phyloP scores from a whole-genome alignment of 1,139 yeast species.

The Taphrina communis region DNA sequence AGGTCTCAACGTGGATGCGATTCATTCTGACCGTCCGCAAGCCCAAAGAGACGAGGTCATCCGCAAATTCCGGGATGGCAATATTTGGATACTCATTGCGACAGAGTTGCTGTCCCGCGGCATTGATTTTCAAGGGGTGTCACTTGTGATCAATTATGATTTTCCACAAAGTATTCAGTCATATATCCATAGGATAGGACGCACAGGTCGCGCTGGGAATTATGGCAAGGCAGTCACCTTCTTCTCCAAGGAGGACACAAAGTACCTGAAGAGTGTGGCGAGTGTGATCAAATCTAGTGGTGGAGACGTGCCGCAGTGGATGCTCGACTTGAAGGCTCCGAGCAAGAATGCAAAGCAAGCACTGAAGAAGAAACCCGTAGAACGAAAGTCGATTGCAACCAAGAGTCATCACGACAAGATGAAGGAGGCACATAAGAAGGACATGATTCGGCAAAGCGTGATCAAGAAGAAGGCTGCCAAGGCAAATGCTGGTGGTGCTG shows the following conservation, averaged over 20 bases:
- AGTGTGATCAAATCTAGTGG: constrained; percentile 97
- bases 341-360: constrained; percentile 68
- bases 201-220: constrained; percentile 97
- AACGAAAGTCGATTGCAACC: constrained; percentile 40
- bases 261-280: constrained; percentile 73
- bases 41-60: constrained; percentile 86
- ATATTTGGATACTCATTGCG: constrained; percentile 93
- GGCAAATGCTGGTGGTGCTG: neutral
- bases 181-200: constrained; percentile 96
- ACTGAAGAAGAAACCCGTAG: constrained; percentile 62
- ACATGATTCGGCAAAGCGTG: constrained; percentile 36
- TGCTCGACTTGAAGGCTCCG: constrained; percentile 75
- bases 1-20: constrained; percentile 88
- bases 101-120: constrained; percentile 97
- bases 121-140: constrained; percentile 95
- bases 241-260: constrained; percentile 85
- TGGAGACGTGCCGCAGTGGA: constrained; percentile 75
- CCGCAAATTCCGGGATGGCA: constrained; percentile 83
- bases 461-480: constrained; percentile 22
- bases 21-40: constrained; percentile 93
- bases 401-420: constrained; percentile 37
- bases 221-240: constrained; percentile 86
- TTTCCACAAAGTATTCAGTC: constrained; percentile 94
- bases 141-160: constrained; percentile 91
- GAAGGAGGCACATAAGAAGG: constrained; percentile 40